Evolutionary conservation across 1,284 basidiomycete genomes (phyloP).

Genomic region (Pseudozyma hubeiensis): DNA sequence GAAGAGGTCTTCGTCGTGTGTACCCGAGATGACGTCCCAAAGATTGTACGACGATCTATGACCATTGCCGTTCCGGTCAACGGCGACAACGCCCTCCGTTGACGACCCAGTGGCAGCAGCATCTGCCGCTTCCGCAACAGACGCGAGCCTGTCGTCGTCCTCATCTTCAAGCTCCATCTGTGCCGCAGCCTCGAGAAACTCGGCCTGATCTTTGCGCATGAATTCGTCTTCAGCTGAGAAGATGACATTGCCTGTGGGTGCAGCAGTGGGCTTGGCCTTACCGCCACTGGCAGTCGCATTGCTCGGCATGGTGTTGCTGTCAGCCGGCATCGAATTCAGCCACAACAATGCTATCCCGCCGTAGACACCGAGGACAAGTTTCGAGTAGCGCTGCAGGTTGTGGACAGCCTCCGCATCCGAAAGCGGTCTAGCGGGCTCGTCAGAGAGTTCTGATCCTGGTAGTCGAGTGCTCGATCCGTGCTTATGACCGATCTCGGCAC

Average conservation of each 20-base stretch:
- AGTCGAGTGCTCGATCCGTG: constrained; percentile 17
- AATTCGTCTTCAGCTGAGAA: constrained; percentile 56
- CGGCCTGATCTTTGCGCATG: constrained; percentile 43
- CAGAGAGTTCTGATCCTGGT: constrained; percentile 24
- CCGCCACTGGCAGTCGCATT: not conserved
- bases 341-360: constrained; percentile 59
- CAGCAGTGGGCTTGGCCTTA: not conserved
- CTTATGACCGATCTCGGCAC: constrained; percentile 56
- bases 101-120: not conserved
- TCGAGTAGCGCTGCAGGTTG: constrained; percentile 56
- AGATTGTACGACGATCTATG: constrained; percentile 44
- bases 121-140: not conserved
- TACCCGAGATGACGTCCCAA: constrained; percentile 55
- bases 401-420: constrained; percentile 51
- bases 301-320: not conserved
- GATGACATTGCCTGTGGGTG: constrained; percentile 15
- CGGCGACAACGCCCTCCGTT: constrained; percentile 2
- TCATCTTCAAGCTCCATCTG: constrained; percentile 55
- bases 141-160: constrained; percentile 18
- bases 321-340: constrained; percentile 51
- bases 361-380: constrained; percentile 61
- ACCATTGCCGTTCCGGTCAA: constrained; percentile 6
- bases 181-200: constrained; percentile 51
- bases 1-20: constrained; percentile 61
- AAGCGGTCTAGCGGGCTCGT: constrained; percentile 33